Evolutionary conservation across 768 basidiomycete genomes (phyloP).

Genomic region (Mycena floridula): DNA sequence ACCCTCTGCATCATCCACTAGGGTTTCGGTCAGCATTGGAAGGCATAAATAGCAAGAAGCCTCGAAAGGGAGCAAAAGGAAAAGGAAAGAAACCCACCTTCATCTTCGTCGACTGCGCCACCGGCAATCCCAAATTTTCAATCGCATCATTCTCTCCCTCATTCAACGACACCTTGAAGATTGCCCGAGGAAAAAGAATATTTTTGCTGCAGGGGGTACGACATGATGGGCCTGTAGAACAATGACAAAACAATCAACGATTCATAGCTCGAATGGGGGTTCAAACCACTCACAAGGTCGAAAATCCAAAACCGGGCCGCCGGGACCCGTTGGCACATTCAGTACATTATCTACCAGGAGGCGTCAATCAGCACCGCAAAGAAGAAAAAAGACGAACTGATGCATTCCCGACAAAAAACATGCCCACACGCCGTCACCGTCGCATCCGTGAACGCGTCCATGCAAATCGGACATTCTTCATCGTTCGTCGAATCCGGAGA

Average conservation of each 20-base stretch:
- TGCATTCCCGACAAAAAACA: conserved; percentile 56
- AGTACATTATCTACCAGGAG: too few relatives aligned
- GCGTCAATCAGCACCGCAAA: too few relatives aligned
- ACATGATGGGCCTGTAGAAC: conserved; percentile 48
- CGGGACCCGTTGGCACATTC: conserved; percentile 24
- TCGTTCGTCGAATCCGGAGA: conserved; percentile 41
- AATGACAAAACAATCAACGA: neutral
- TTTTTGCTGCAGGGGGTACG: conserved; percentile 40
- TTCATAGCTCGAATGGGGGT: conserved; percentile 42
- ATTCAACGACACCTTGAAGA: conserved; percentile 46
- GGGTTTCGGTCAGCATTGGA: too few relatives aligned
- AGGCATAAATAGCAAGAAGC: conserved; percentile 1
- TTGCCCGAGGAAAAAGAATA: conserved; percentile 45
- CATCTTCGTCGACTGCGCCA: conserved; percentile 69
- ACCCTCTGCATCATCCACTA: conserved; percentile 60
- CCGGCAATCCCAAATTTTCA: conserved; percentile 38
- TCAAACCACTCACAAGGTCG: conserved; percentile 31
- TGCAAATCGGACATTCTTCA: conserved; percentile 66
- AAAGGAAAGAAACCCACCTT: conserved; percentile 34
- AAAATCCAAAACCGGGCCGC: conserved; percentile 24
- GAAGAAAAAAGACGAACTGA: too few relatives aligned
- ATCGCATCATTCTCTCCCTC: conserved; percentile 44
- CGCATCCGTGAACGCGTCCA: conserved; percentile 42
- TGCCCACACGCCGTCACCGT: conserved; percentile 57
- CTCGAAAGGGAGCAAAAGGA: neutral